Evolutionary conservation across 345 rosid species (phyloP), one percentile per base, ranked within the genome.

Genomic region (Erysimum cheiranthoides): DNA sequence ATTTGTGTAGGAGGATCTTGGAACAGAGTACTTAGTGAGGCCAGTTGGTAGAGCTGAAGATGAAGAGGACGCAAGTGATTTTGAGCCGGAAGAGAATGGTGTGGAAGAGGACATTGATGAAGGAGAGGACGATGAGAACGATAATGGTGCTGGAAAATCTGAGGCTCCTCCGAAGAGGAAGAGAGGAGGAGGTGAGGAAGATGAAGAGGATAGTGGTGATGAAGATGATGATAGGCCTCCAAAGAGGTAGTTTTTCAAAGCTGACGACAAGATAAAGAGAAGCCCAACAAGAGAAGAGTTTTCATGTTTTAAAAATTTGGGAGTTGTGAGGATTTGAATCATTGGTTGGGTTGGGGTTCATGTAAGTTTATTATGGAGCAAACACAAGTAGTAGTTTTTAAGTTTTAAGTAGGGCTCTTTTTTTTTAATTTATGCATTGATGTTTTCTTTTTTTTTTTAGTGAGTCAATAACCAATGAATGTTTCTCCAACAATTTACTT

Each of bases 41-140:
- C 98, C 98, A 1, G 89, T 91, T 18, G 98, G 73, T 52, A 77
- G 73, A 4, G 85, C 98, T 10, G 97, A 93, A 74, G 98, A 91
- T 9, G 97, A 93, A 79, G 98, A 89, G 71, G 93, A 93, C 25
- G 95, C 93, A 10, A 90, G 96, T 70, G 98, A 91, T 79, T 89
- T 91, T 30, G 97, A 91, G 64, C 93, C 93, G 0, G 91, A 85
- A 52, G 98, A 90, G 81, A 90, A 87, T 21, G 94, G 88, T 31
- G 89, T 85, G 4, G 94, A 84, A 5, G 92, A 90, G 1, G 93
- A 87, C 40, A 27, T 43, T 1, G 87, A 87, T 0, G 91, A 83
- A 17, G 90, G 85, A 2, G 64, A 68, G 0, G 86, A 86, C 0
- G 89, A 81, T n/a, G 96, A 82, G 38, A 87, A 84, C 0, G 87